Conservation (phyloP, 1,284 basidiomycete genomes). For the Crucibulum cyathiforme region DNA sequence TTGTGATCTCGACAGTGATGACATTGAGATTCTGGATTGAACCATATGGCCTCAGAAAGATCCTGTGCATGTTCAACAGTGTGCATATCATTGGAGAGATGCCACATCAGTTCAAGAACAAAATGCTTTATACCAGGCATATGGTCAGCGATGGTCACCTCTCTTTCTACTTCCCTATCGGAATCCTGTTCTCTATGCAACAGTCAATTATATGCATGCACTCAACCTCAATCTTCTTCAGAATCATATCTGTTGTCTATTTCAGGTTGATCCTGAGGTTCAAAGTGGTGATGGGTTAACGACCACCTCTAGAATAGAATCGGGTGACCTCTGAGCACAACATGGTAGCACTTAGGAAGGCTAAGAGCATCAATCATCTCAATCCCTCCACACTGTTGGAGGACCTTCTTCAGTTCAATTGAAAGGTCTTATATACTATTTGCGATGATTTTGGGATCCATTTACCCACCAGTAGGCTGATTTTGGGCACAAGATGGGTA, state of each 20-base stretch:
- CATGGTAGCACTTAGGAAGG: not conserved
- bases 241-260: not conserved
- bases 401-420: not conserved
- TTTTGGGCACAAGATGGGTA: not conserved
- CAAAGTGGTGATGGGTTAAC: not conserved
- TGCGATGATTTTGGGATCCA: not conserved
- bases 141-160: slow-evolving; percentile 40
- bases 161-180: slow-evolving; percentile 45
- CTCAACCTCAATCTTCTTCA: not conserved
- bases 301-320: not conserved
- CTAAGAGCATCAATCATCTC: not conserved
- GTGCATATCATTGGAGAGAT: slow-evolving; percentile 27
- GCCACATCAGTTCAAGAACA: slow-evolving; percentile 12
- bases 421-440: not conserved
- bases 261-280: not conserved
- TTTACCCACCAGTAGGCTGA: not conserved
- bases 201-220: slow-evolving; percentile 47
- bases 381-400: not conserved
- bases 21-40: slow-evolving; percentile 36
- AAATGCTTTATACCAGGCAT: slow-evolving; percentile 3
- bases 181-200: slow-evolving; percentile 34
- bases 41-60: slow-evolving; percentile 21
- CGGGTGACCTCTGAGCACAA: not conserved
- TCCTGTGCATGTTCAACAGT: slow-evolving; percentile 13
- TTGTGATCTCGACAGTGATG: slow-evolving; percentile 27